These are phyloP conservation scores for Salix koriyanagi DNA, from an alignment of 345 rosid genomes.

Conservation along the genomic window DNA sequence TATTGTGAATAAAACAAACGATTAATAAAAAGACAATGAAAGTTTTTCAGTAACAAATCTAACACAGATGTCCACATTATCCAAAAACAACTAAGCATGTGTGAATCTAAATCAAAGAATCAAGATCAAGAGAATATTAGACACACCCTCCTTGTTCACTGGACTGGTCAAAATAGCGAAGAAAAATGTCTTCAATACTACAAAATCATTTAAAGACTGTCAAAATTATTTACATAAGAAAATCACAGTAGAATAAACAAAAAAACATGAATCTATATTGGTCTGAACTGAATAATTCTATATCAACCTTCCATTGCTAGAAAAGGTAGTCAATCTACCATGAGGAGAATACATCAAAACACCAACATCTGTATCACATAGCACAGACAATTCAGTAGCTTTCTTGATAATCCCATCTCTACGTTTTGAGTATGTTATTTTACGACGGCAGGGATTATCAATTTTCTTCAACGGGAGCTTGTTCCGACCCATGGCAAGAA, in stretches of 20 bases:
- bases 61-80: no score
- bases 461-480: constrained; percentile 81
- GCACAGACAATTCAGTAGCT: constrained; percentile 79
- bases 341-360: constrained; percentile 86
- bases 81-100: not conserved
- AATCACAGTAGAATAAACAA: not conserved
- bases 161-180: not conserved
- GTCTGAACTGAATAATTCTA: not conserved
- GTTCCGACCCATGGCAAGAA: constrained; percentile 64
- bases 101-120: not conserved
- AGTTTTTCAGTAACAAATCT: not conserved
- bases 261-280: not conserved
- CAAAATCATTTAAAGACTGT: not conserved
- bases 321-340: not conserved
- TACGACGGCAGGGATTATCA: constrained; percentile 68
- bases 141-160: not conserved
- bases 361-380: constrained; percentile 76
- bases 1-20: not conserved
- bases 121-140: not conserved
- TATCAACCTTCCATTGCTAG: not conserved
- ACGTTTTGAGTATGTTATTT: constrained; percentile 78
- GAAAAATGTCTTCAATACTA: not conserved
- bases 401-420: constrained; percentile 84
- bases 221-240: not conserved
- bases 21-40: not conserved